Evolutionary conservation across 2,329 filamentous ascomycete species (phyloP).

Genomic region (Aulographum hederae): DNA sequence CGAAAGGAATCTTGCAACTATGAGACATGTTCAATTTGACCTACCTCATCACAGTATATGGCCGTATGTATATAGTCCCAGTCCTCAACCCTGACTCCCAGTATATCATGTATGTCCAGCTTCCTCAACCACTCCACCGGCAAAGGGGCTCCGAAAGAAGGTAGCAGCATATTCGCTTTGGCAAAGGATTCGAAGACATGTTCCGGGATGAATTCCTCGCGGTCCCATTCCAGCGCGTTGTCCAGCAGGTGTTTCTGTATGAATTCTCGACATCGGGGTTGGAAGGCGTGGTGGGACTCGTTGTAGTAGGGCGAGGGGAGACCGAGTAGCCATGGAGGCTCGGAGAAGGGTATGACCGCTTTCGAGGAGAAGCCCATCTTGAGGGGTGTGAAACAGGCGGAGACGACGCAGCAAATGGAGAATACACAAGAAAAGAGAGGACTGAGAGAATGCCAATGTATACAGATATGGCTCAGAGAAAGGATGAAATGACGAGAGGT

Average conservation of each 20-base stretch:
- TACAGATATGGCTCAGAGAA: too few relatives aligned
- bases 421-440: too few relatives aligned
- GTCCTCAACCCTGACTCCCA: constrained; percentile 49
- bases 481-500: too few relatives aligned
- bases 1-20: too few relatives aligned
- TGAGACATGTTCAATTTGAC: constrained; percentile 1
- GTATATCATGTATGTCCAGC: constrained; percentile 47
- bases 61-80: constrained; percentile 54
- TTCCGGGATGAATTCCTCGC: constrained; percentile 40
- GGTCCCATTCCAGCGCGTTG: constrained; percentile 53
- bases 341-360: constrained; percentile 57
- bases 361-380: too few relatives aligned
- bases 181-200: constrained; percentile 48
- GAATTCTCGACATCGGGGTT: constrained; percentile 49
- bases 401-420: too few relatives aligned
- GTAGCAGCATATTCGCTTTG: constrained; percentile 50
- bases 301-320: constrained; percentile 57
- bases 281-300: constrained; percentile 44
- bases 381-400: too few relatives aligned
- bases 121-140: constrained; percentile 49
- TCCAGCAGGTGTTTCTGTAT: constrained; percentile 42
- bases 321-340: constrained; percentile 52
- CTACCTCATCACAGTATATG: constrained; percentile 50
- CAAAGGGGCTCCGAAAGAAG: constrained; percentile 48
- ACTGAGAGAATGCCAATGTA: too few relatives aligned